A percentile compares a stretch with the other conserved stretches of the same genome.
phyloP scores from a whole-genome alignment of 2,329 filamentous ascomycete species.

The Diaporthe sp. region DNA sequence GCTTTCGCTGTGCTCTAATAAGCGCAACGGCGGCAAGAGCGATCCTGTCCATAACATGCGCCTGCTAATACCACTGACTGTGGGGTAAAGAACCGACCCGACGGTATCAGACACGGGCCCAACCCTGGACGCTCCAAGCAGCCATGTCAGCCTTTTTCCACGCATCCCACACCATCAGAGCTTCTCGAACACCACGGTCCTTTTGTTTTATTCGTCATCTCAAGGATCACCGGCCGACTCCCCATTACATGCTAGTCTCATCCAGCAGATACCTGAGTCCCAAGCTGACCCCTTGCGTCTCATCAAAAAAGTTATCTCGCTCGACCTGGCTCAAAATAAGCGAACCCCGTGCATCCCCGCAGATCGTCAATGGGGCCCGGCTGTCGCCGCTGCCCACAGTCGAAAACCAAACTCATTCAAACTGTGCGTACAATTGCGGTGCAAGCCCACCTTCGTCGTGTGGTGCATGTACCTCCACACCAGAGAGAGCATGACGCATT shows the following conservation, averaged over 20 bases:
- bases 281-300: conserved; percentile 14
- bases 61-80: background rate
- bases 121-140: conserved; percentile 5
- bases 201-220: background rate
- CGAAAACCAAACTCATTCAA: background rate
- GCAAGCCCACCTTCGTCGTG: conserved; percentile 18
- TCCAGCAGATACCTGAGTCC: background rate
- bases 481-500: conserved; percentile 10
- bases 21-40: background rate
- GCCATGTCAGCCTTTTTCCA: background rate
- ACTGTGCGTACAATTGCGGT: background rate
- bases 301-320: conserved; percentile 27
- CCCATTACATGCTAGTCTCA: background rate
- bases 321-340: conserved; percentile 15
- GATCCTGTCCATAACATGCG: background rate
- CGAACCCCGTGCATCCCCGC: conserved; percentile 28
- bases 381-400: conserved; percentile 24
- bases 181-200: conserved; percentile 21
- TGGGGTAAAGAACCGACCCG: conserved; percentile 30
- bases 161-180: background rate
- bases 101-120: conserved; percentile 25
- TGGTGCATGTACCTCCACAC: conserved; percentile 20
- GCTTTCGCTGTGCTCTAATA: background rate
- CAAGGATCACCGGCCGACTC: background rate
- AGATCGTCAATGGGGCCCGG: conserved; percentile 32